A percentile compares a stretch with the other conserved stretches of the same genome.
These are phyloP conservation scores for Astrephomene gubernaculifera DNA, from an alignment of 139 green algal genomes.

Conservation along the genomic window DNA sequence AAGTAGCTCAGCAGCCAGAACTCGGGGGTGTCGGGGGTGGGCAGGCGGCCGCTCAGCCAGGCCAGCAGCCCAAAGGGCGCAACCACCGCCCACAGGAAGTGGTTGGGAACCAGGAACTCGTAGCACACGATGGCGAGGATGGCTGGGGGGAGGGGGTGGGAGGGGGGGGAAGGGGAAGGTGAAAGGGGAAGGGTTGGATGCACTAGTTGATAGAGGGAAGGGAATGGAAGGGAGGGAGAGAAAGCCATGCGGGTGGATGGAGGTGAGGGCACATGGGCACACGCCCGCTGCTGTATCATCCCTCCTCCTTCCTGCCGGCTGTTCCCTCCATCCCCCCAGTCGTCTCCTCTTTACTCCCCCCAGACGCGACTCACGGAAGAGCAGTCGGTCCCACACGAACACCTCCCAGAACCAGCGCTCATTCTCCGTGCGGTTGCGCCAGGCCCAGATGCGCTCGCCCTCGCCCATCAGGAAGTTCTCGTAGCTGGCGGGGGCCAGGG, in stretches of 20 bases:
- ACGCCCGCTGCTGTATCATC: too few relatives aligned
- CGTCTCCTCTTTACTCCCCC: background rate
- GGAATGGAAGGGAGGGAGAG: background rate
- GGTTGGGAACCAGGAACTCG: conserved; percentile 60
- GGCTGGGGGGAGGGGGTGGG: conserved; percentile 32
- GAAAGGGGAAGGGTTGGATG: too few relatives aligned
- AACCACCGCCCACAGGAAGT: conserved; percentile 67
- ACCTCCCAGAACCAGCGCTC: conserved; percentile 78
- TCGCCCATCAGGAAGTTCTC: conserved; percentile 71
- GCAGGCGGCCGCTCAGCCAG: conserved; percentile 56
- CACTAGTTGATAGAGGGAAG: background rate
- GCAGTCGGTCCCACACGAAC: conserved; percentile 56
- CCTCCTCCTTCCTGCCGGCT: too few relatives aligned
- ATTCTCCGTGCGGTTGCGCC: conserved; percentile 70
- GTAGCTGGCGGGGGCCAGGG: conserved; percentile 43
- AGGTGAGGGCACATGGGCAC: too few relatives aligned
- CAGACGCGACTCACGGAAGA: conserved; percentile 50
- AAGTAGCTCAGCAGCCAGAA: conserved; percentile 73
- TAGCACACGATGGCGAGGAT: conserved; percentile 57
- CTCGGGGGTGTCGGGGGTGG: conserved; percentile 53
- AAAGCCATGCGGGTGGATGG: too few relatives aligned
- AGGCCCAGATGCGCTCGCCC: conserved; percentile 69
- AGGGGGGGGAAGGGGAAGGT: background rate
- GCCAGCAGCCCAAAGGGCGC: conserved; percentile 60
- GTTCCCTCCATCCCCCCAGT: too few relatives aligned